Evolutionary conservation across 1,284 basidiomycete genomes (phyloP), one percentile per base, ranked within the genome.

Genomic region (Anthracocystis walkeri): DNA sequence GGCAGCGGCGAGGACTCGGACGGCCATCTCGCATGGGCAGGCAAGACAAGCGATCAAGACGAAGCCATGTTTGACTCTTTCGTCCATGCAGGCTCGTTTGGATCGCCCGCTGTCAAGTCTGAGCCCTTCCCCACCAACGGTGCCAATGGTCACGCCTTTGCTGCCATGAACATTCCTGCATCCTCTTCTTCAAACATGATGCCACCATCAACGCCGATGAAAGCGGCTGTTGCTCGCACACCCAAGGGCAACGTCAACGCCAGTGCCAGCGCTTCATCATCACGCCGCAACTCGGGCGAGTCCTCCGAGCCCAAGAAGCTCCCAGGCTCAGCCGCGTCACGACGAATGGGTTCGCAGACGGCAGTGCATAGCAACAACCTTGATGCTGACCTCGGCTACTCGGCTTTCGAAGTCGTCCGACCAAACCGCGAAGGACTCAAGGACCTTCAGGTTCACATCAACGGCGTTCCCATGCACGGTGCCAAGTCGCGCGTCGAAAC

Each of bases 401-500:
- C 82, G 4, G 71, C 83, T 4, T 66, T 66, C 46, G 56, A 68
- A 21, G 62, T 84, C 14, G 71, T 81, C 3, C 75, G 75, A 11
- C 83, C 83, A 6, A 50, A 60, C 12, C 64, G 69, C n/a, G 55
- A 75, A 45, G 65, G 72, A 20, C 77, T 84, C 46, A 67, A 68
- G 14, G 73, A 80, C 44, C 75, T 81, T 5, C 81, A 85, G 45
- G 76, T 87, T 2, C 82, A 94, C 83, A 90, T 94, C 40, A 92
- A 94, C 42, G 93, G 91, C 78, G 90, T 97, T 45, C 93, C 94
- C 10, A 89, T 91, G 76, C 87, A 88, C 42, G 94, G 94, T 27
- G 92, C 94, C n/a, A 95, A 96, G 86, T 94, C 93, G 54, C 90
- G 94, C 25, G 94, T 97, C 23, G 95, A 97, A 86, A 97, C 94